Percentiles rank a stretch among this genome's conserved stretches.
Conservation (phyloP, 768 basidiomycete species). For the Suillus bovinus region DNA sequence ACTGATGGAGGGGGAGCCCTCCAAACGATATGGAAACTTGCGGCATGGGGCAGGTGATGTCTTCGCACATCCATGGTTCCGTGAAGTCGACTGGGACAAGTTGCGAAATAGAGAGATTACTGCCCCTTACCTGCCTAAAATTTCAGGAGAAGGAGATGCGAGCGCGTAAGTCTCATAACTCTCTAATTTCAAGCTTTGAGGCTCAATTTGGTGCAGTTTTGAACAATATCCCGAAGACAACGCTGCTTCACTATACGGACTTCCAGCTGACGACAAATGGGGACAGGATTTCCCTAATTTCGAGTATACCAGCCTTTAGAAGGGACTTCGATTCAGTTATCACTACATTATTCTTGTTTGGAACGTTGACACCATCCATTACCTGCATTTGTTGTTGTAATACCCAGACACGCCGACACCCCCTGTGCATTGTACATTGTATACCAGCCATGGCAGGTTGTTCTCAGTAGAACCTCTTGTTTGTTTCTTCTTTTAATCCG, state of each 20-base stretch:
- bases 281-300: conserved; percentile 78
- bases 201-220: conserved; percentile 46
- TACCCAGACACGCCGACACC: conserved; percentile 8
- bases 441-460: conserved; percentile 5
- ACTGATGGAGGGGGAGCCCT: conserved; percentile 87
- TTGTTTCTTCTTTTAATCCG: not conserved
- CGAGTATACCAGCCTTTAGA: conserved; percentile 53
- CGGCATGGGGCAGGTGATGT: conserved; percentile 88
- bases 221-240: conserved; percentile 80
- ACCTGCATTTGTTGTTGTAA: conserved; percentile 15
- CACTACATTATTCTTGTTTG: conserved; percentile 12
- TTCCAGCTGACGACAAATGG: conserved; percentile 55
- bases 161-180: conserved; percentile 66
- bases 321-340: conserved; percentile 12
- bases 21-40: conserved; percentile 88
- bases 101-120: conserved; percentile 83
- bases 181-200: conserved; percentile 13
- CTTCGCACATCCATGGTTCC: conserved; percentile 91
- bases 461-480: conserved; percentile 13
- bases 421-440: conserved; percentile 6
- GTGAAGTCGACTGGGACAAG: conserved; percentile 90
- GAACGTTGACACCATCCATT: conserved; percentile 6
- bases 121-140: conserved; percentile 93
- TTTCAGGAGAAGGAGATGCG: conserved; percentile 91
- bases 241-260: conserved; percentile 59